Evolutionary conservation across 129 eudicot genomes (phyloP), one percentile per base, ranked within the genome.

Genomic region (Pittosporum tobira): DNA sequence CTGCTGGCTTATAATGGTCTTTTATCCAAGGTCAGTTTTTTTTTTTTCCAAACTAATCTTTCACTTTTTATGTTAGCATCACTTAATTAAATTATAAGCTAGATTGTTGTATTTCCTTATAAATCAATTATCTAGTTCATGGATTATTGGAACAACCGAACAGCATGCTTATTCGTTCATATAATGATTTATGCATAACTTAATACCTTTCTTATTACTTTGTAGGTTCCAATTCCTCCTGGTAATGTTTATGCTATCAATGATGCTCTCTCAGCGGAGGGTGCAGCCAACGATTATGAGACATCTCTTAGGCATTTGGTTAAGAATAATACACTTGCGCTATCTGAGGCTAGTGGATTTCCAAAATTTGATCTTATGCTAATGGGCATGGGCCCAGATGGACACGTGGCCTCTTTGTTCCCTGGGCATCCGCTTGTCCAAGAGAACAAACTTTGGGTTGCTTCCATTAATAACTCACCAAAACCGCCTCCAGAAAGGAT

Each of bases 321-420:
- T 23, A 65, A 65, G 30, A 67, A 26, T 15, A 46, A 36, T 14
- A 65, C 44, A n/a, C 34, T 80, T 13, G 74, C 55, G 40, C 43
- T 50, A 4, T 75, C 82, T 6, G 9, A 53, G 8, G 21, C 42
- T 23, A 70, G 44, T 4, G 73, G 69, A 10, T 72, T 73, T 23
- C 87, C 87, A 18, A 75, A 76, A 40, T 80, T 80, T 28, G 87
- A 80, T 48, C 71, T 74, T 15, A 70, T 74, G 64, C 71, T 79
- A 0, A 50, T 79, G 68, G 84, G 80, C 12, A 74, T 74, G 77
- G 84, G 84, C 37, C 77, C 77, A 6, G 80, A 79, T 30, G 84
- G 84, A 48, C 80, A 79, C 47, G 48, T 74, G 6, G 84, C 84
- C 7, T 79, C 84, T 21, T 50, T 79, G 10, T 79, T 74, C 24